Base-by-base conservation (phyloP, 2,329 filamentous ascomycete species). In the Paramyrothecium roridum region DNA sequence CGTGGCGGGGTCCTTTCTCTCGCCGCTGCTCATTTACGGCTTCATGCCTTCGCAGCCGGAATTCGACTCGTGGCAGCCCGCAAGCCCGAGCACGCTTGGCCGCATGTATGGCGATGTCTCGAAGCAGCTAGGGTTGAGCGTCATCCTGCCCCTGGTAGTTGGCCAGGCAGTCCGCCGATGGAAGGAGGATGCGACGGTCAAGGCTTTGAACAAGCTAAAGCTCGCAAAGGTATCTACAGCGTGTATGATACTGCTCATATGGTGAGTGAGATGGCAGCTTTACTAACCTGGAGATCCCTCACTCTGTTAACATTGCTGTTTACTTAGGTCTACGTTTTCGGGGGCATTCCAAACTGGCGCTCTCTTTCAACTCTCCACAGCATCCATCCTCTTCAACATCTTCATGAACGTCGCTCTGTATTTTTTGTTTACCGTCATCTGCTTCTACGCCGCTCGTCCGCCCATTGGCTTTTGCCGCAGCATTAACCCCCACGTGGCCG, bases 381-480 rank as follows among this genome's bases (percentile, higher is more conserved):
- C 80, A 45, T 88, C 86, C 50, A 76, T 90, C 40, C 67, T 88
- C 45, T 89, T 90, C 69, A 80, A 86, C 47, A 78, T 89, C 12
- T 83, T 90, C 56, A 83, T 90, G 60, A 86, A 87, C 56, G 74
- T 90, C n/a, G 81, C 76, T 0, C 75, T 86, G 11, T 88, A 86
- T 63, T 63, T 80, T 22, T 60, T 90, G 33, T 89, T 88, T 72
- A 82, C 87, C 1, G 70, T 76, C 1, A 77, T 89, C 12, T 89
- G 85, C 57, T 83, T 83, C 59, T 75, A 74, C 40, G 75, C 74
- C 47, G 74, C 78, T 4, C 73, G 76, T 8, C 79, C 78, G 0
- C 77, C 78, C 0, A 55, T 59, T 3, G 13, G 56, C 16, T 56
- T 79, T 8, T 63, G 66, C 20, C 65, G 54, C 10, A 54, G 63